A percentile compares a stretch with the other conserved stretches of the same genome.
phyloP scores from a whole-genome alignment of 495 filamentous ascomycete species.

The Pyronema omphalodes region DNA sequence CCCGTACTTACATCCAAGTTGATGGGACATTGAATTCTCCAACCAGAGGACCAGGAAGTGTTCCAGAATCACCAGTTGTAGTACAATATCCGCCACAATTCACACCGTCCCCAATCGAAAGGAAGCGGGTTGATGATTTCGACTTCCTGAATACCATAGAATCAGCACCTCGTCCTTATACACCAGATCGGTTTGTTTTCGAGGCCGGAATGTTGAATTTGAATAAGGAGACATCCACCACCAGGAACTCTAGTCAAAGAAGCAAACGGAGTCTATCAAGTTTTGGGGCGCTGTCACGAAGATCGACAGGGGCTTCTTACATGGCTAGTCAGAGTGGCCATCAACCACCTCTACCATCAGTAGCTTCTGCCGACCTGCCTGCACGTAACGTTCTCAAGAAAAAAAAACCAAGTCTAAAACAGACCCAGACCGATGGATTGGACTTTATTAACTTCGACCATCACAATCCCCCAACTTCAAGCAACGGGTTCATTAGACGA shows the following conservation, averaged over 20 bases:
- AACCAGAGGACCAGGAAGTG: background rate
- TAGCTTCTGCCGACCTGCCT: background rate
- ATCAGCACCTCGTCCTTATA: slow-evolving; percentile 14
- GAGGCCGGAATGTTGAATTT: slow-evolving; percentile 1
- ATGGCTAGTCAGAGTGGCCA: background rate
- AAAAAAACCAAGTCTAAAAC: background rate
- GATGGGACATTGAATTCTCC: slow-evolving; percentile 2
- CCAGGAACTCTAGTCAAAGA: background rate
- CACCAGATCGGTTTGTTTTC: slow-evolving; percentile 12
- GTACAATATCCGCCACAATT: background rate
- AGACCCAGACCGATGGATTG: background rate
- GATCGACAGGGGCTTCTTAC: background rate
- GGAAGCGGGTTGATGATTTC: slow-evolving; percentile 7
- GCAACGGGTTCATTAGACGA: background rate
- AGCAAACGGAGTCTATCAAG: slow-evolving; percentile 2
- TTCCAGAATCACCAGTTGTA: slow-evolving; percentile 1
- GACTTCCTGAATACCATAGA: slow-evolving; percentile 16
- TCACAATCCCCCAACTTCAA: background rate
- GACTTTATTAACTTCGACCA: background rate
- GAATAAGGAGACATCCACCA: background rate
- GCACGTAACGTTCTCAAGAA: slow-evolving; percentile 5
- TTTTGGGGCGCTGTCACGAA: background rate
- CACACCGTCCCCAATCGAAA: background rate
- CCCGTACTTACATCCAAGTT: background rate
- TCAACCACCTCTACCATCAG: background rate